phyloP scores from a whole-genome alignment of 2,329 filamentous ascomycete species.

The Colletotrichum sp. region DNA sequence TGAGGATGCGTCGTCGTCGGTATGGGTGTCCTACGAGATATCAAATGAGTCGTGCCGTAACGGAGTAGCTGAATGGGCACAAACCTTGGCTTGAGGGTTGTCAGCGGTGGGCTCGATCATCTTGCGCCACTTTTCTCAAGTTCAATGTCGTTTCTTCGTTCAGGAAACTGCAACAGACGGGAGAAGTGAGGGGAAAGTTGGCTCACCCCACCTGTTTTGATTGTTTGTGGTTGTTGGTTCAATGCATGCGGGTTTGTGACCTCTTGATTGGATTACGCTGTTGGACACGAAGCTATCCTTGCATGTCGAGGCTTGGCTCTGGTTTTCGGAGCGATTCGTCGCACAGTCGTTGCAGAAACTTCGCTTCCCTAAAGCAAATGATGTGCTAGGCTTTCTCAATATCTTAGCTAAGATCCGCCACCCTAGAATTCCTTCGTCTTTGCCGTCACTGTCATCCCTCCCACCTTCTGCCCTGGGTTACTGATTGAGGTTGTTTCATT shows the following conservation, averaged over 20 bases:
- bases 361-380: background rate
- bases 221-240: background rate
- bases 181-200: background rate
- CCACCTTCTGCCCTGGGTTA: background rate
- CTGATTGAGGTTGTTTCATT: too few relatives aligned
- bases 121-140: rapidly evolving
- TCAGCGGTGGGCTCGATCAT: background rate
- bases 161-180: background rate
- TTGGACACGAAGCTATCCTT: background rate
- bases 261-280: background rate
- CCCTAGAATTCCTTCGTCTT: background rate
- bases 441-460: too few relatives aligned
- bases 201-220: background rate
- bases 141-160: background rate
- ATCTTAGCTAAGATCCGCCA: background rate
- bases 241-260: background rate
- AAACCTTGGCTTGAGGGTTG: background rate
- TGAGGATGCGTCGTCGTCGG: background rate
- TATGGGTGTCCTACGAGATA: background rate
- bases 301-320: background rate
- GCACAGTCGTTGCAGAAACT: background rate
- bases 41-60: background rate
- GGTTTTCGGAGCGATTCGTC: background rate
- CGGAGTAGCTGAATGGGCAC: background rate
- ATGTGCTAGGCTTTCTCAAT: background rate